Evolutionary conservation across 129 eudicot genomes (phyloP).

Genomic region (sunflower (Helianthus annuus)): HanXRQr2.0-SUNRISE NC_035437.2:175724410-175724909

Average conservation of each 20-base stretch:
- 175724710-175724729: not conserved
- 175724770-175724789: no score
- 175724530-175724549: not conserved
- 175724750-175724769: not conserved
- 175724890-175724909: no score
- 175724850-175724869: no score
- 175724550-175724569: not conserved
- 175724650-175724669: not conserved
- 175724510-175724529: not conserved
- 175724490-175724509: not conserved
- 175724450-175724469: no score
- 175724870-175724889: no score
- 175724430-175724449: no score
- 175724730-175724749: not conserved
- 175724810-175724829: no score
- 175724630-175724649: not conserved
- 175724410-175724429: no score
- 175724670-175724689: not conserved
- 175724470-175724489: no score
- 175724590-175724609: not conserved
- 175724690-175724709: conserved; percentile 3
- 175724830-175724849: no score
- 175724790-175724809: no score
- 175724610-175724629: not conserved
- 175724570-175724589: conserved; percentile 7